Evolutionary conservation across 2,329 filamentous ascomycete species (phyloP).

Genomic region (Triangularia setosa): DNA sequence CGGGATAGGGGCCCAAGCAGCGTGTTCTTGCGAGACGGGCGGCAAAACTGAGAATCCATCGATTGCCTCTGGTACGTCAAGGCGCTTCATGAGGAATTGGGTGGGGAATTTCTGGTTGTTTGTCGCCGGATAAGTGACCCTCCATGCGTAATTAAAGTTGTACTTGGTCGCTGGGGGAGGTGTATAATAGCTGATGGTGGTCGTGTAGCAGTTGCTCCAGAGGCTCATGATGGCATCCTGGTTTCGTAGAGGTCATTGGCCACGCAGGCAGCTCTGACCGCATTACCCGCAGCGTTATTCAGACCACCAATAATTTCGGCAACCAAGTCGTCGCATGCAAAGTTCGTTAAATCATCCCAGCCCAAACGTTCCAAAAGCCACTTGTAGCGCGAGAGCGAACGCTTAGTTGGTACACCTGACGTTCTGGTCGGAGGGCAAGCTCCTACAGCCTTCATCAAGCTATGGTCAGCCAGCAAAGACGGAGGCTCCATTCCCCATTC

Average conservation of each 20-base stretch:
- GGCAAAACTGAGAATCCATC: no score
- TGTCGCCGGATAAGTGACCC: neutral
- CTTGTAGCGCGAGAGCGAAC: neutral
- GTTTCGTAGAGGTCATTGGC: neutral
- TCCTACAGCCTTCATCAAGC: neutral
- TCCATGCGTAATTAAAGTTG: slow-evolving; percentile 8
- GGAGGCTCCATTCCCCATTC: neutral
- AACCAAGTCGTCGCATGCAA: no score
- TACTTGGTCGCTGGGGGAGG: slow-evolving; percentile 8
- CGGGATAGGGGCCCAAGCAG: no score
- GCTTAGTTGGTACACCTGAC: neutral
- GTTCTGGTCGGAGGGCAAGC: neutral
- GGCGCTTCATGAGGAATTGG: no score
- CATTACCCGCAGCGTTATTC: neutral
- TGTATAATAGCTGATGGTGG: slow-evolving; percentile 1
- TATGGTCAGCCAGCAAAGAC: neutral
- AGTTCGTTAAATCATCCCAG: no score
- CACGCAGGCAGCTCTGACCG: neutral
- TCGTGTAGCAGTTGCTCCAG: neutral
- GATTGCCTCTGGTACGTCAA: no score
- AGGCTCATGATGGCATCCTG: neutral
- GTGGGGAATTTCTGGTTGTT: no score
- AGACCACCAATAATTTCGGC: neutral
- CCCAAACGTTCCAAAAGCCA: no score
- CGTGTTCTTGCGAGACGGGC: no score